Evolutionary conservation across 306 rosid species (phyloP), one percentile per base, ranked within the genome.

Genomic region (Clitoria ternatea): DNA sequence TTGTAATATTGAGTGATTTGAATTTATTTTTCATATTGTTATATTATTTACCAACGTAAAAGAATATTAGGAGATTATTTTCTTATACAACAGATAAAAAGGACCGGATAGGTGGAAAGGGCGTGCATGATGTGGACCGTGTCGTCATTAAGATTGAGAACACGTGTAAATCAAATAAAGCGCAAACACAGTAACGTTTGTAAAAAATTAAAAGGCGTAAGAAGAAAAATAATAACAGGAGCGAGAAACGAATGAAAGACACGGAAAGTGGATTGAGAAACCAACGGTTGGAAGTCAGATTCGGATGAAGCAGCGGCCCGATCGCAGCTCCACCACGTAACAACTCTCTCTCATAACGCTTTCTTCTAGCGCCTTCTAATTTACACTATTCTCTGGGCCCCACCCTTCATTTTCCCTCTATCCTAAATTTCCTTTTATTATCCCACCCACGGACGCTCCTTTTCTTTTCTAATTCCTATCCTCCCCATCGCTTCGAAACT

Each of bases 401-500:
- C 87, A 66, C 82, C 54, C 63, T 6, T 59, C 24, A 30, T 32
- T 66, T 74, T 33, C n/a, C 19, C 49, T 36, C 7, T 44, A 23
- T 57, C 36, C 33, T 11, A 48, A 1, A 6, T 48, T 47, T 59
- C 40, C 44, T 82, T 79, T 85, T 85, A 66, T 82, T 89, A 90
- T 85, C 57, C 80, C 85, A 84, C 71, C 80, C 87, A 57, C 91
- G 81, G 44, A 62, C 64, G 49, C 70, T 24, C 62, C 64, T 10
- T 59, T 30, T 50, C n/a, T 69, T 42, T 68, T 19, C 72, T 29
- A n/a, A n/a, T 26, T 64, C 77, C 69, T 47, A 63, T 57, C 49
- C 59, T 17, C 61, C 24, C 64, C 65, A 35, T 82, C 76, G 62
- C 70, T 72, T 69, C 36, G 96, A 90, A 90, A 78, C 88, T 93